A percentile compares a stretch with the other conserved stretches of the same genome.
These are phyloP conservation scores for Trametes pubescens DNA, from an alignment of 1,284 basidiomycete species.

Conservation along the genomic window DNA sequence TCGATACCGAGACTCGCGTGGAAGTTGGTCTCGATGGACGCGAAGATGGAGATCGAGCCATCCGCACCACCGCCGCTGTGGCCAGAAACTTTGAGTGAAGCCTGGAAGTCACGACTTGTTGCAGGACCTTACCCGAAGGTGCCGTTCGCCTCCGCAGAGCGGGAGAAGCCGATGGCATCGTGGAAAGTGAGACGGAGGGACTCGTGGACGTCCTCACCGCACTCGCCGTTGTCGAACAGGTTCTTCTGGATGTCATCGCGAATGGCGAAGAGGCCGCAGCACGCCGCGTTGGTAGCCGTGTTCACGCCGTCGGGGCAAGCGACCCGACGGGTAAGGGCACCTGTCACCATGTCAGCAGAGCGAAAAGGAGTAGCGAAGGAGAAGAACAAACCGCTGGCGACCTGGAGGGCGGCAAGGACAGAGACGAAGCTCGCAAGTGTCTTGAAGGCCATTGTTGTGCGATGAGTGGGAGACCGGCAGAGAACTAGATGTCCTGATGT, in stretches of 20 bases:
- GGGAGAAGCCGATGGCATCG: conserved; percentile 28
- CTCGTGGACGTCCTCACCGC: conserved; percentile 28
- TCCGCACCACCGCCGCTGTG: conserved; percentile 20
- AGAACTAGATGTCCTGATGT: conserved; percentile 12
- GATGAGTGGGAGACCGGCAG: conserved; percentile 1
- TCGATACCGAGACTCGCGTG: conserved; percentile 25
- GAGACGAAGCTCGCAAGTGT: conserved; percentile 16
- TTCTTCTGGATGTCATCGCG: conserved; percentile 25
- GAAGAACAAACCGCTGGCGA: conserved; percentile 8
- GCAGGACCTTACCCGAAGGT: conserved; percentile 16
- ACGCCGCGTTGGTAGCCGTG: conserved; percentile 24
- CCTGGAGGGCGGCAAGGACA: conserved; percentile 15
- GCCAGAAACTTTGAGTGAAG: not conserved
- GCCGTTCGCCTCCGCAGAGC: conserved; percentile 8
- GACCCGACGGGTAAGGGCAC: conserved; percentile 23
- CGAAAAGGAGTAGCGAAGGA: not conserved
- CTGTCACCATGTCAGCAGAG: not conserved
- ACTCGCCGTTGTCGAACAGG: conserved; percentile 27
- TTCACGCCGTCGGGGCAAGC: conserved; percentile 23
- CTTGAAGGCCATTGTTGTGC: conserved; percentile 9
- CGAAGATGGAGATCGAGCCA: conserved; percentile 26
- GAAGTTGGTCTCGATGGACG: conserved; percentile 29
- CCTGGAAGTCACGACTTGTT: not conserved
- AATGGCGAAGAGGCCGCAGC: conserved; percentile 23
- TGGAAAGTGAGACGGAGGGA: conserved; percentile 30